Base-by-base conservation (phyloP, 2,329 filamentous ascomycete species). In the Metarhizium brunneum region DNA sequence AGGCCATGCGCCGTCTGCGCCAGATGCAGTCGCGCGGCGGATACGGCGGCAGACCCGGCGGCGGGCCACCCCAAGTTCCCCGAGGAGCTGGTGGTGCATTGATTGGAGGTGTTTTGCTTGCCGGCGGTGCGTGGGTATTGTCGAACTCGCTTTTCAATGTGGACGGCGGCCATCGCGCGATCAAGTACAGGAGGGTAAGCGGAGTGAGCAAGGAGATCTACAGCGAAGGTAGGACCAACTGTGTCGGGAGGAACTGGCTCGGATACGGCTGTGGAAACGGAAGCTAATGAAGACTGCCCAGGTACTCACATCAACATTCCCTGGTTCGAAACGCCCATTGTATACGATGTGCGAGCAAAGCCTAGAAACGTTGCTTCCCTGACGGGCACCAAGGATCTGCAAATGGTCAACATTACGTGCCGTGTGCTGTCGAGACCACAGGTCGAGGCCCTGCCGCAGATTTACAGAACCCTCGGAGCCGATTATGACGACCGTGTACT, bases 381-480 rank as follows among this genome's bases (percentile, higher is more conserved):
- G 63, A 99, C 94, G 58, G 94, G 94, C 65, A 99, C 94, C 69
- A 99, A 99, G 81, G 94, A 99, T 75, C 78, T 99, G 74, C 94
- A 99, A 79, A 99, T 99, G 94, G 94, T 97, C 70, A 99, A 99
- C 83, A 97, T 99, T 71, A 99, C 92, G 69, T 99, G 94, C 76
- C 92, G 94, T 89, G 94, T 99, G 57, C 88, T 99, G 54, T 96
- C 92, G 57, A 82, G 91, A 65, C 94, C 94, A 56, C 85, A 91
- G 57, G 78, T 99, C 67, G 85, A 89, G 62, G 88, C 92, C 36
- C 84, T 99, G 47, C 94, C 94, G 18, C 90, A 96, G 76, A 99
- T 99, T 68, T 99, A 97, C 81, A 83, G 94, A 62, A 99, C 94
- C 1, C 82, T 99, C 40, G 94, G 94, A 54, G 86, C 86, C 56